phyloP scores from a whole-genome alignment of 1,284 basidiomycete genomes.

The Schizopora paradoxa region DNA sequence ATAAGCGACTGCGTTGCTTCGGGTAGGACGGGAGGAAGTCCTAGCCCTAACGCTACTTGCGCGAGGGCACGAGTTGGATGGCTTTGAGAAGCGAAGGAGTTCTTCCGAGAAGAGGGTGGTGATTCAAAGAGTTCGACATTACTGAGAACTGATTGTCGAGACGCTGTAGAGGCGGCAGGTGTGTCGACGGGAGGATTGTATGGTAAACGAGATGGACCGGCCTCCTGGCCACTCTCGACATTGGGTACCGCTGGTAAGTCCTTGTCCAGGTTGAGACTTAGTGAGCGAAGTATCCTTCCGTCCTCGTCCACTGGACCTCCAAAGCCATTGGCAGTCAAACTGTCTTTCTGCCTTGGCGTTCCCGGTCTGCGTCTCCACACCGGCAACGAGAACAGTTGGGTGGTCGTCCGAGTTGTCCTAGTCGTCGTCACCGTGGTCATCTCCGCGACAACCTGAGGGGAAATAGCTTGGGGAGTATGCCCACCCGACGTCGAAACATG shows the following conservation, averaged over 20 bases:
- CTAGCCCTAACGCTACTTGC: constrained; percentile 53
- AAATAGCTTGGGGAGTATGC: constrained; percentile 28
- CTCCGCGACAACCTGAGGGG: constrained; percentile 33
- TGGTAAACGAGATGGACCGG: constrained; percentile 3
- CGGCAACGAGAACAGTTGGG: constrained; percentile 62
- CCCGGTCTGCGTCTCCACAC: constrained; percentile 52
- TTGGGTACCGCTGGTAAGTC: constrained; percentile 61
- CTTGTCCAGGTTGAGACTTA: constrained; percentile 38
- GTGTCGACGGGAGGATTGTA: too few relatives aligned
- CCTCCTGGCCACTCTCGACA: constrained; percentile 10
- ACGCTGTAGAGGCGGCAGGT: not conserved
- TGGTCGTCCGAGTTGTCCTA: constrained; percentile 39
- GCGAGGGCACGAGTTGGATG: constrained; percentile 45
- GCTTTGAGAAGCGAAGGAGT: constrained; percentile 6
- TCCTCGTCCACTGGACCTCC: constrained; percentile 28
- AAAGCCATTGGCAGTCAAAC: constrained; percentile 23
- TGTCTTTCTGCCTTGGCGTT: constrained; percentile 24
- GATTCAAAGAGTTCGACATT: not conserved
- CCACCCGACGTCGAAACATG: constrained; percentile 34
- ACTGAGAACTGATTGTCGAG: not conserved
- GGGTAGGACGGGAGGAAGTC: constrained; percentile 48
- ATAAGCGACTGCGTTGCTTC: constrained; percentile 36
- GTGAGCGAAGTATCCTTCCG: constrained; percentile 21
- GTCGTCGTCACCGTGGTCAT: constrained; percentile 47
- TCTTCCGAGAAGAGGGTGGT: not conserved